Conservation (phyloP, 2,329 filamentous ascomycete species). For the Corinectria fuckeliana region DNA sequence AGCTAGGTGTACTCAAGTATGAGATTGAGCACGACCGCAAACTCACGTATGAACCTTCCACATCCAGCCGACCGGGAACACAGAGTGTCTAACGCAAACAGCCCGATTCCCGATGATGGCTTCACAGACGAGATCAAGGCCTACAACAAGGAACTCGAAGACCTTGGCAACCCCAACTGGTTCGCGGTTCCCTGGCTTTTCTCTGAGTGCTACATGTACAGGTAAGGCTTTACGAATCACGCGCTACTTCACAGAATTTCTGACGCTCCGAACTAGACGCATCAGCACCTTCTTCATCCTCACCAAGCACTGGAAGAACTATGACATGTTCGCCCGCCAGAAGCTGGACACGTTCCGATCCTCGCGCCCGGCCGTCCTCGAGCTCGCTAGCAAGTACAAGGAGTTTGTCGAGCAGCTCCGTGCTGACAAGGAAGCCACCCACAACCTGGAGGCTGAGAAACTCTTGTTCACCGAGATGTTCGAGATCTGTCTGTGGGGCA, state of each 20-base stretch:
- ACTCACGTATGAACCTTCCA: conserved; percentile 66
- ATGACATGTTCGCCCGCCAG: conserved; percentile 88
- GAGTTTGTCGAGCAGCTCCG: conserved; percentile 73
- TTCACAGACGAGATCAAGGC: conserved; percentile 77
- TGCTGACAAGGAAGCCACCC: conserved; percentile 55
- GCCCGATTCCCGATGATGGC: conserved; percentile 79
- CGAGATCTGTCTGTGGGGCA: conserved; percentile 97
- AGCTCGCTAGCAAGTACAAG: conserved; percentile 80
- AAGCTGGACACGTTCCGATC: conserved; percentile 93
- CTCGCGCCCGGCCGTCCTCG: conserved; percentile 83
- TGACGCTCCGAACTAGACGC: conserved; percentile 57
- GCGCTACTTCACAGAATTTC: neutral
- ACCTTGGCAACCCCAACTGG: conserved; percentile 79
- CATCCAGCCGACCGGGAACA: neutral
- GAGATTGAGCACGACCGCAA: conserved; percentile 89
- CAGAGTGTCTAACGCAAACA: conserved; percentile 41
- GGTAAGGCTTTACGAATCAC: conserved; percentile 51
- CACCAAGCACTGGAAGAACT: conserved; percentile 83
- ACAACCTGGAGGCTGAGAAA: conserved; percentile 72
- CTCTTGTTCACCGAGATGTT: conserved; percentile 90
- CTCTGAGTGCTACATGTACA: conserved; percentile 92
- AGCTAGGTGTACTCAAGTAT: conserved; percentile 86
- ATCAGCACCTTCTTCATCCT: conserved; percentile 79
- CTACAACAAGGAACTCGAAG: conserved; percentile 86
- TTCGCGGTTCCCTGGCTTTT: conserved; percentile 88